Conservation (phyloP, 2,329 filamentous ascomycete species). For the Lecanicillium sp. region DNA sequence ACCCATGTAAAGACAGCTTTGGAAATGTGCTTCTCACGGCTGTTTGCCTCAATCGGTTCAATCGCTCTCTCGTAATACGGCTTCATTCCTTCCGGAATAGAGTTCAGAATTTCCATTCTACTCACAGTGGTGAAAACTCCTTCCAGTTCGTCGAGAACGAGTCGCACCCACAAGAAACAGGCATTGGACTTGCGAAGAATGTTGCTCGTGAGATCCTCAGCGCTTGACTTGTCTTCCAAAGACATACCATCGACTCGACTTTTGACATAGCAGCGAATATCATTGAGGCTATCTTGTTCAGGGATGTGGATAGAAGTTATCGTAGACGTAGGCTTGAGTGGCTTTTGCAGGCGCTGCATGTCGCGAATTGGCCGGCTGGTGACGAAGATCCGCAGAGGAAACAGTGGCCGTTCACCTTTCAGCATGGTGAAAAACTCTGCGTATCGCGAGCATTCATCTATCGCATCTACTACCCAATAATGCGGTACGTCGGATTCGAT, state of each 20-base stretch:
- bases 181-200: constrained; percentile 24
- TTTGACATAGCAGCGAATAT: constrained; percentile 23
- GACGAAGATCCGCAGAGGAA: constrained; percentile 24
- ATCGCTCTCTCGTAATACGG: constrained; percentile 21
- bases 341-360: constrained; percentile 15
- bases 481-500: constrained; percentile 18
- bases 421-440: constrained; percentile 22
- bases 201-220: constrained; percentile 16
- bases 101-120: constrained; percentile 23
- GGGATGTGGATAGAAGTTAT: constrained; percentile 15
- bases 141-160: constrained; percentile 27
- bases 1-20: constrained; percentile 25
- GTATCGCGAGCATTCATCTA: constrained; percentile 27
- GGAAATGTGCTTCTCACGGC: constrained; percentile 22
- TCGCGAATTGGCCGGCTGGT: constrained; percentile 23
- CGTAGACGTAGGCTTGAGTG: not conserved
- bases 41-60: constrained; percentile 22
- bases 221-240: constrained; percentile 11
- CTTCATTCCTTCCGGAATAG: constrained; percentile 28
- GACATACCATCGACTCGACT: constrained; percentile 19
- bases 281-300: constrained; percentile 18
- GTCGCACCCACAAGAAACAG: constrained; percentile 28
- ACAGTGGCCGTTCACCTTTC: constrained; percentile 14
- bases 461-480: constrained; percentile 30
- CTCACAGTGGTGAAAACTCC: constrained; percentile 20